These are phyloP conservation scores for Fusarium concolor DNA, from an alignment of 2,329 filamentous ascomycete genomes.

Conservation along the genomic window DNA sequence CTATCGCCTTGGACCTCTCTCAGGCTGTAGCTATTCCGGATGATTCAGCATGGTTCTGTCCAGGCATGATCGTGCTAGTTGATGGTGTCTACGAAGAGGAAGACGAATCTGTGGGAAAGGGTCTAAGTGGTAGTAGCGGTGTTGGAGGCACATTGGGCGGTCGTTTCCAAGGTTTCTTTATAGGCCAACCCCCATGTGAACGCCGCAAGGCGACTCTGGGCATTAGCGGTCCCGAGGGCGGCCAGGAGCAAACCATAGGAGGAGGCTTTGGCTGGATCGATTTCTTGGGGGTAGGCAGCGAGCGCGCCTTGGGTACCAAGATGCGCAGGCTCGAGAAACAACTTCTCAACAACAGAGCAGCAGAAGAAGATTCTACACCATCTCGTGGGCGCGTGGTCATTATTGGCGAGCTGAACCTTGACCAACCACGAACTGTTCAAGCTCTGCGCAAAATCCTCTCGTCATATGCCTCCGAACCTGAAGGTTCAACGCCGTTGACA, in stretches of 20 bases:
- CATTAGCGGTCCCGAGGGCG: slow-evolving; percentile 69
- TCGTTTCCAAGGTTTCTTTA: slow-evolving; percentile 88
- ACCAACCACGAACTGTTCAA: slow-evolving; percentile 82
- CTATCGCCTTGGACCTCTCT: slow-evolving; percentile 84
- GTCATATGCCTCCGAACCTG: slow-evolving; percentile 74
- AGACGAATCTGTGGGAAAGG: slow-evolving; percentile 75
- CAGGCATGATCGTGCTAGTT: slow-evolving; percentile 94
- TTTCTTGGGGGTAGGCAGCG: slow-evolving; percentile 91
- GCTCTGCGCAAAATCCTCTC: slow-evolving; percentile 84
- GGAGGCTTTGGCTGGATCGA: slow-evolving; percentile 97
- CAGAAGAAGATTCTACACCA: slow-evolving; percentile 50
- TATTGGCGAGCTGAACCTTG: slow-evolving; percentile 86
- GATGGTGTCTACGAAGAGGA: slow-evolving; percentile 98
- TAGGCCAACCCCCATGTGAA: slow-evolving; percentile 93
- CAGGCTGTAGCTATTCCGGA: slow-evolving; percentile 86
- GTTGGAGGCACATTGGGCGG: slow-evolving; percentile 94
- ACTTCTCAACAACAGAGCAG: slow-evolving; percentile 63
- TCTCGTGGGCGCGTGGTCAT: slow-evolving; percentile 73
- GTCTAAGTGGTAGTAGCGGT: slow-evolving; percentile 80
- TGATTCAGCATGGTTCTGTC: slow-evolving; percentile 90
- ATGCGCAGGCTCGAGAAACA: slow-evolving; percentile 85
- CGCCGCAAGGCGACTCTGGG: slow-evolving; percentile 83
- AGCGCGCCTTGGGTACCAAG: slow-evolving; percentile 81
- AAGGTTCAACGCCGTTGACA: slow-evolving; percentile 75
- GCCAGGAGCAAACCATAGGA: slow-evolving; percentile 71